A percentile compares a stretch with the other conserved stretches of the same genome.
Conservation (phyloP, 73 alveolate genomes). For the Blepharisma japonicum region DNA sequence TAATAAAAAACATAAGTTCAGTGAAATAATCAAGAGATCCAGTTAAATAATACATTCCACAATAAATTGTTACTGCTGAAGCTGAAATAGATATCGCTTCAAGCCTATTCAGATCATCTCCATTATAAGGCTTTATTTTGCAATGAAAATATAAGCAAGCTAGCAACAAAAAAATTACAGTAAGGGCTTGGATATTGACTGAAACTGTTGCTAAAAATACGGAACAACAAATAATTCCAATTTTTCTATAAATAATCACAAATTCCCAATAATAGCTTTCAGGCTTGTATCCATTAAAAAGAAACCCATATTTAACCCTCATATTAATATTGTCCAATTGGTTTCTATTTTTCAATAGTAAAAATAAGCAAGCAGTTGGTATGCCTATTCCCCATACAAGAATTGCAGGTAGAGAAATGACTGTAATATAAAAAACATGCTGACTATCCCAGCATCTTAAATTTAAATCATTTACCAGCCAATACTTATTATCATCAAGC, state of each 20-base stretch:
- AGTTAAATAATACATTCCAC: slow-evolving; percentile 30
- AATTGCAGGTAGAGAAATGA: no score
- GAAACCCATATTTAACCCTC: slow-evolving; percentile 47
- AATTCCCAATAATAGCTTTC: slow-evolving; percentile 50
- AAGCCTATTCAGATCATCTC: slow-evolving; percentile 21
- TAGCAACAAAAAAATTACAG: slow-evolving; percentile 9
- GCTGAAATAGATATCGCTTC: not conserved
- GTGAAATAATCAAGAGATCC: no score
- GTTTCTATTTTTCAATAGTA: not conserved
- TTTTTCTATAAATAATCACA: slow-evolving; percentile 50
- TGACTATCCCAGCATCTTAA: slow-evolving; percentile 17
- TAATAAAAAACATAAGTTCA: no score
- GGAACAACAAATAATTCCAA: slow-evolving; percentile 32
- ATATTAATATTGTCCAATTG: slow-evolving; percentile 32
- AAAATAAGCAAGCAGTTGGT: no score
- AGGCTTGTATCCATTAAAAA: slow-evolving; percentile 41
- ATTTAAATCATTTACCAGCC: slow-evolving; percentile 24
- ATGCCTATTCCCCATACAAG: no score
- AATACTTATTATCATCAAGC: slow-evolving; percentile 24
- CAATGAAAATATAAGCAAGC: not conserved
- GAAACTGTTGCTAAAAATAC: slow-evolving; percentile 33
- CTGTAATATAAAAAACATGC: no score
- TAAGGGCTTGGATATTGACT: slow-evolving; percentile 16
- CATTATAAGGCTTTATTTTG: not conserved
- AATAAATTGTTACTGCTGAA: slow-evolving; percentile 19